Evolutionary conservation across 2,329 filamentous ascomycete genomes (phyloP).

Genomic region (Colletotrichum siamense): DNA sequence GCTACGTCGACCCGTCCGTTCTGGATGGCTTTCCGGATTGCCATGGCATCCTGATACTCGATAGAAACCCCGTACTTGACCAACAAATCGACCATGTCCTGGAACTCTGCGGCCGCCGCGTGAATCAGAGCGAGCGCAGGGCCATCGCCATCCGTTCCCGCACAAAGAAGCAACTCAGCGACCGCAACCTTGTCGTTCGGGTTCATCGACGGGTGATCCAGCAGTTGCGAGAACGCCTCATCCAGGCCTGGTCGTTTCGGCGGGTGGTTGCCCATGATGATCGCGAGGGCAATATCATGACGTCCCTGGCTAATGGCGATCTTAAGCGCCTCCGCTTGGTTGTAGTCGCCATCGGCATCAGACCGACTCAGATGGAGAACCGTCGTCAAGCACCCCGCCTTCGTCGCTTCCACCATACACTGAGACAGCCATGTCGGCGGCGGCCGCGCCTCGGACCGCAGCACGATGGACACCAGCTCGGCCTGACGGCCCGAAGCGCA

Average conservation of each 20-base stretch:
- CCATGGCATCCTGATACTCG: conserved; percentile 56
- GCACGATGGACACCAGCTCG: conserved; percentile 51
- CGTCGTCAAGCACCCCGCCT: conserved; percentile 54
- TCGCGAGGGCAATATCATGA: conserved; percentile 59
- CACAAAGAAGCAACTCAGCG: conserved; percentile 62
- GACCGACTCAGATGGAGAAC: conserved; percentile 58
- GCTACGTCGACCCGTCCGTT: conserved; percentile 52
- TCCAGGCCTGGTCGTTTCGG: conserved; percentile 54
- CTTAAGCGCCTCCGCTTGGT: conserved; percentile 57
- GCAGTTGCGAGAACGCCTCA: conserved; percentile 54
- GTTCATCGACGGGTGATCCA: conserved; percentile 49
- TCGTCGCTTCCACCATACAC: conserved; percentile 56
- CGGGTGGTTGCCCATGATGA: conserved; percentile 58
- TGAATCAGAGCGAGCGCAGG: conserved; percentile 53
- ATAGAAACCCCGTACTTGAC: conserved; percentile 59
- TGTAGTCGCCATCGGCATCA: conserved; percentile 57
- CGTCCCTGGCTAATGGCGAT: conserved; percentile 53
- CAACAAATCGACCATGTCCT: conserved; percentile 61
- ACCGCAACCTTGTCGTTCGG: conserved; percentile 56
- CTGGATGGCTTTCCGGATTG: conserved; percentile 54
- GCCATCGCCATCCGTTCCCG: conserved; percentile 58
- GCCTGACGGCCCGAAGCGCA: conserved; percentile 52
- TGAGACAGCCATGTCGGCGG: conserved; percentile 49
- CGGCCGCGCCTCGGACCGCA: conserved; percentile 55
- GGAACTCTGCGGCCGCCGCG: conserved; percentile 54